Evolutionary conservation across 768 basidiomycete species (phyloP).

Genomic region (Collybiopsis luxurians): DNA sequence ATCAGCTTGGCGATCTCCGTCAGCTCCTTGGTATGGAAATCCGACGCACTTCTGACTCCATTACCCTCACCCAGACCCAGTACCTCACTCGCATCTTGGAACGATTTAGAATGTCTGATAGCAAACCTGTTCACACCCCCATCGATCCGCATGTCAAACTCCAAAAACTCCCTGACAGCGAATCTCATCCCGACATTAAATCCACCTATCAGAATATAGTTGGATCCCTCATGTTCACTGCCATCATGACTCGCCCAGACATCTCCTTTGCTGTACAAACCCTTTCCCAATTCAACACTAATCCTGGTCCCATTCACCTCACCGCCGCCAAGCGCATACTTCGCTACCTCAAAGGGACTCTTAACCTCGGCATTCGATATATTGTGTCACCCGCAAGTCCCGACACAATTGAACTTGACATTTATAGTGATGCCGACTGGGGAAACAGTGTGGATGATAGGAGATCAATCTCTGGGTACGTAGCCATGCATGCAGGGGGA

Average conservation of each 20-base stretch:
- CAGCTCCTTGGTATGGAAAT: conserved; percentile 36
- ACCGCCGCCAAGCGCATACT: conserved; percentile 29
- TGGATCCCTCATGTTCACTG: conserved; percentile 23
- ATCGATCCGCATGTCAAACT: conserved; percentile 29
- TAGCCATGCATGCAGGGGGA: no score
- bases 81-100: conserved; percentile 28
- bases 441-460: no score
- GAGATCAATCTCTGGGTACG: no score
- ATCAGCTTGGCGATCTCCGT: conserved; percentile 28
- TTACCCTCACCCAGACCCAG: conserved; percentile 21
- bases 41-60: conserved; percentile 13
- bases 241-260: conserved; percentile 25
- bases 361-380: no score
- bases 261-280: conserved; percentile 24
- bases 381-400: no score
- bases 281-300: conserved; percentile 22
- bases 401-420: no score
- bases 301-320: conserved; percentile 28
- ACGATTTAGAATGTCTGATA: conserved; percentile 23
- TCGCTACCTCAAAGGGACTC: conserved; percentile 28
- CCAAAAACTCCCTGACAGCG: conserved; percentile 10
- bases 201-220: conserved; percentile 25
- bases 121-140: conserved; percentile 24
- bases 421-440: conserved; percentile 14
- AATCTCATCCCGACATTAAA: conserved; percentile 9